Evolutionary conservation across 495 filamentous ascomycete genomes (phyloP), one percentile per base, ranked within the genome.

Genomic region (Aspergillus sclerotioniger): DNA sequence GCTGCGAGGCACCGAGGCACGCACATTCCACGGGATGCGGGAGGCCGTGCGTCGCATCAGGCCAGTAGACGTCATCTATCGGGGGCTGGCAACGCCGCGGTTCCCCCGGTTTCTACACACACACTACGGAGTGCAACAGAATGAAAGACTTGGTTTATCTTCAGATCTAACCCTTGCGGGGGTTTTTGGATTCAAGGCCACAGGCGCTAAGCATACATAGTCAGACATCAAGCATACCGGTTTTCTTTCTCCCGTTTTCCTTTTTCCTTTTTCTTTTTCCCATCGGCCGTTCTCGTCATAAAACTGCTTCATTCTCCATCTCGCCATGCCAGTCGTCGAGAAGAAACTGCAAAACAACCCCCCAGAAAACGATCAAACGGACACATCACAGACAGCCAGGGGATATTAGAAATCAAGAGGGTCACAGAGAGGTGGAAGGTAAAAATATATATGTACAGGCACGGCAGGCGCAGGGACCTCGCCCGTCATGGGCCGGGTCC

Each of bases 381-480:
- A 60, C 32, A 43, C 39, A 49, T 56, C 61, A 59, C 54, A 51
- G 58, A 35, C 56, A 41, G 33, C 39, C 45, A 62, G 35, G 47
- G 54, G 51, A 54, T 54, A 57, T 54, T 59, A 48, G 54, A 56
- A 61, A 61, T 54, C 55, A 61, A 64, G 48, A 56, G 51, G 46
- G 31, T 53, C 35, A 41, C 17, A 39, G 60, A 60, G 59, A 66
- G 62, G 55, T 58, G 45, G 55, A 12, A 32, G 17, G 49, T 35
- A 31, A 53, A 53, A 49, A 29, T 45, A 41, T 74, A 76, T 76
- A 74, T 76, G 59, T 76, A 76, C 70, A 76, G 39, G 62, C 56
- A 55, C 49, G 63, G 62, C 41, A 54, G 48, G 50, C 51, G 57
- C 56, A 62, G 66, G 65, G 64, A 61, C 65, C 57, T 54, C 55